Conservation (phyloP, 768 basidiomycete genomes). For the Collybiopsis luxurians region DNA sequence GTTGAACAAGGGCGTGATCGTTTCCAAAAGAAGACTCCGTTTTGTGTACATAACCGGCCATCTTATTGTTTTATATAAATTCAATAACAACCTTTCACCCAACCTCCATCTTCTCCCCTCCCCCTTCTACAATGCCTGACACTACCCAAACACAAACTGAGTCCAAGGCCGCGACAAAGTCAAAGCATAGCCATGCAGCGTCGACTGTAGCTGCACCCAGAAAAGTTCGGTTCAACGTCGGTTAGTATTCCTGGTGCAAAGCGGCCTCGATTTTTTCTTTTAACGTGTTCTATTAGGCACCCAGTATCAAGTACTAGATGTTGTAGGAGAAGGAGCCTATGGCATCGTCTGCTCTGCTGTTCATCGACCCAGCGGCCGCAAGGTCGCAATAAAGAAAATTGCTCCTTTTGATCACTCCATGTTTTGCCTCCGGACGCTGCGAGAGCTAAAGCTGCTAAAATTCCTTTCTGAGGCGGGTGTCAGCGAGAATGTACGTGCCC, state of each 20-base stretch:
- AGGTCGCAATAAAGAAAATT: slow-evolving; percentile 97
- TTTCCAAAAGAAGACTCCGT: slow-evolving; percentile 2
- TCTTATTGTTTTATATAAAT: slow-evolving; percentile 4
- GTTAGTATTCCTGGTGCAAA: slow-evolving; percentile 30
- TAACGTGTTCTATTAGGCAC: slow-evolving; percentile 42
- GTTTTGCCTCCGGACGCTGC: slow-evolving; percentile 89
- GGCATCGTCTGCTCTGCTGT: slow-evolving; percentile 95
- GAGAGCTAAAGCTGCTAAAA: slow-evolving; percentile 82
- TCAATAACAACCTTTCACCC: background rate
- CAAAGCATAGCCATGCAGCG: slow-evolving; percentile 35
- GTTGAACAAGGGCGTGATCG: too few species aligned
- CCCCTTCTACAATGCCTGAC: slow-evolving; percentile 15
- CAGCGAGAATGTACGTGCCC: slow-evolving; percentile 71
- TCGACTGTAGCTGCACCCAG: slow-evolving; percentile 56
- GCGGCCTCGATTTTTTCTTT: background rate
- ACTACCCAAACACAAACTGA: slow-evolving; percentile 18
- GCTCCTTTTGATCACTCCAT: slow-evolving; percentile 94
- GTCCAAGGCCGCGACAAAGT: background rate
- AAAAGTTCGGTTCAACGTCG: slow-evolving; percentile 89
- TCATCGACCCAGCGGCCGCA: slow-evolving; percentile 81
- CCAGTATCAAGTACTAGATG: slow-evolving; percentile 82
- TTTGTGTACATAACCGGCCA: slow-evolving; percentile 2
- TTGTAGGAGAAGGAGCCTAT: slow-evolving; percentile 90
- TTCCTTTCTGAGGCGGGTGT: slow-evolving; percentile 86
- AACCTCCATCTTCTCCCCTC: background rate